Conservation (phyloP, 2,329 filamentous ascomycete genomes). For the Stemphylium vesicarium region DNA sequence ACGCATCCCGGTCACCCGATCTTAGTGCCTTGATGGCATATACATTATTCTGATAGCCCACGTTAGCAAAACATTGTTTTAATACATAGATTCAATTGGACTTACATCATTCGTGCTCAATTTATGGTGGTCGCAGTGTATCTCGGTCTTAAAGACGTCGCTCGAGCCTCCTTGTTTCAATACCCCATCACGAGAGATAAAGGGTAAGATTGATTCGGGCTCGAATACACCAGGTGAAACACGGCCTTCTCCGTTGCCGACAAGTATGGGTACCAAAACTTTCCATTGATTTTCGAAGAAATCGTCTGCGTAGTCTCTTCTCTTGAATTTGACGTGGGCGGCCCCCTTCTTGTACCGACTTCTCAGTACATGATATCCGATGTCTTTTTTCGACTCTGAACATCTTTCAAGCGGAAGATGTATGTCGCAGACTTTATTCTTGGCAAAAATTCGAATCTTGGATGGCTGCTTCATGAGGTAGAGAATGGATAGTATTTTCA, state of each 20-base stretch:
- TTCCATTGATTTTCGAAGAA: not conserved
- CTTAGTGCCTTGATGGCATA: conserved; percentile 1
- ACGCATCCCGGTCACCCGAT: not conserved
- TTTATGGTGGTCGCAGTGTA: not conserved
- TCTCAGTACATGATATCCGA: not conserved
- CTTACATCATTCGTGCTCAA: not conserved
- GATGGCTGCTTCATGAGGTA: not conserved
- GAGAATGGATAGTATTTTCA: not conserved
- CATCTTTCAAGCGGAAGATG: not conserved
- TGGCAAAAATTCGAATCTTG: not conserved
- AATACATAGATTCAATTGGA: not conserved
- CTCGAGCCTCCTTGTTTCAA: not conserved
- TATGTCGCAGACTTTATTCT: not conserved
- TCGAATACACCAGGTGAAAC: not conserved
- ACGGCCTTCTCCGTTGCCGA: not conserved
- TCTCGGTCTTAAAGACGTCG: not conserved
- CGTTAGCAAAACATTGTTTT: not conserved
- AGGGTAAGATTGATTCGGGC: not conserved
- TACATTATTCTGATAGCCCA: not conserved
- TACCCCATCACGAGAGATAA: not conserved
- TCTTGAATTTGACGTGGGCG: not conserved
- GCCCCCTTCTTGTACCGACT: not conserved
- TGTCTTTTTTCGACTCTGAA: not conserved
- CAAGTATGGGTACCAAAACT: not conserved
- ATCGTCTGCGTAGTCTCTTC: not conserved